Evolutionary conservation across 208 protist species (phyloP).

Genomic region (Crithidia expoeki): DNA sequence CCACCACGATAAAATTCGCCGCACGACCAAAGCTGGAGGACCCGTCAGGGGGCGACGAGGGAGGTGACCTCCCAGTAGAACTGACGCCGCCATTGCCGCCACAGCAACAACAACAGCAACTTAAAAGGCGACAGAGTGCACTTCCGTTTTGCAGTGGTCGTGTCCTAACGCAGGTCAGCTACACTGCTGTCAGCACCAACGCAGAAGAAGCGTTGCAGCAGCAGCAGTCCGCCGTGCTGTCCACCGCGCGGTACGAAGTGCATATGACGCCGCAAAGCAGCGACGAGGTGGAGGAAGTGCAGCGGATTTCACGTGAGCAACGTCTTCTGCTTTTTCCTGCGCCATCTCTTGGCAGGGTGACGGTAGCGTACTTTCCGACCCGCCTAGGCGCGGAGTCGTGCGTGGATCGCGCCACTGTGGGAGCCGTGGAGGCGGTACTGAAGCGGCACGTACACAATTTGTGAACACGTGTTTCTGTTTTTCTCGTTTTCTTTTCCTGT

Average conservation of each 20-base stretch:
- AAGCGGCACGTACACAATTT: constrained; percentile 10
- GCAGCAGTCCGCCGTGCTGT: neutral
- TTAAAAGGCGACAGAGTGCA: neutral
- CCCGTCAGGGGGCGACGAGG: neutral
- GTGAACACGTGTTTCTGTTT: neutral
- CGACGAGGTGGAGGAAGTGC: constrained; percentile 31
- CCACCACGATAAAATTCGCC: neutral
- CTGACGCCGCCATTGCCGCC: neutral
- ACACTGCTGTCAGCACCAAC: neutral
- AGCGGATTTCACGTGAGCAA: constrained; percentile 19
- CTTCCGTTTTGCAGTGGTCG: neutral
- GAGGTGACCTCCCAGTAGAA: neutral
- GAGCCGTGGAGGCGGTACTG: constrained; percentile 20
- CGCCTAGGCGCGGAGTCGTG: constrained; percentile 39
- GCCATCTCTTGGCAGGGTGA: constrained; percentile 1
- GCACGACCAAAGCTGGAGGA: neutral
- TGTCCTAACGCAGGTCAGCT: neutral
- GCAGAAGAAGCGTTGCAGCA: neutral
- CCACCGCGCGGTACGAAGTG: constrained; percentile 26
- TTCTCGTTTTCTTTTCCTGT: neutral
- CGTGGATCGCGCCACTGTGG: constrained; percentile 22
- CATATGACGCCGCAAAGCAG: constrained; percentile 18
- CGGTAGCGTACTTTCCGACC: constrained; percentile 30
- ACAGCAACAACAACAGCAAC: neutral
- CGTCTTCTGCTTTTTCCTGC: constrained; percentile 12